Percentiles rank a stretch among this genome's conserved stretches.
These are phyloP conservation scores for Amphichorda felina DNA, from an alignment of 2,329 filamentous ascomycete genomes.

Conservation along the genomic window DNA sequence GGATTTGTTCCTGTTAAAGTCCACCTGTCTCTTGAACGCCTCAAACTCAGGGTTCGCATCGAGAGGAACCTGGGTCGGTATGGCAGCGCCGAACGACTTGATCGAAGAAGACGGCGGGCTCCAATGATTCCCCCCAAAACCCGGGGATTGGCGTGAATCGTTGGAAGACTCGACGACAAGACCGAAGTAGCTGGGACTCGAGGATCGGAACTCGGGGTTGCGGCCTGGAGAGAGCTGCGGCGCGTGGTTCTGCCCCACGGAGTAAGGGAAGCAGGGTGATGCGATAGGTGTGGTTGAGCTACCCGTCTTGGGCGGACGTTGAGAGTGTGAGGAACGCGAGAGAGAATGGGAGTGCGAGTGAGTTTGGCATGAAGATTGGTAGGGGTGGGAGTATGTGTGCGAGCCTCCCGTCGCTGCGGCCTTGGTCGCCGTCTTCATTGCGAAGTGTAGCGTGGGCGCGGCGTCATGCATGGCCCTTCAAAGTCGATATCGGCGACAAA, in stretches of 20 bases:
- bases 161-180: constrained; percentile 51
- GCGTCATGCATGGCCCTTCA: constrained; percentile 4
- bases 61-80: constrained; percentile 57
- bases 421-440: constrained; percentile 32
- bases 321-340: constrained; percentile 28
- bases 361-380: constrained; percentile 14
- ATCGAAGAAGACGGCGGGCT: constrained; percentile 60
- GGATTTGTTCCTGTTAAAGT: constrained; percentile 41
- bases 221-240: constrained; percentile 35
- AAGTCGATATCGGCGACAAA: neutral
- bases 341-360: constrained; percentile 18
- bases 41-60: constrained; percentile 77
- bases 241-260: constrained; percentile 41
- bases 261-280: constrained; percentile 38
- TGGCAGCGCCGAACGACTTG: constrained; percentile 54
- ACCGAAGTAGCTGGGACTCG: constrained; percentile 83
- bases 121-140: constrained; percentile 60
- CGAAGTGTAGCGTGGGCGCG: constrained; percentile 24
- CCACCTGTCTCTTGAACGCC: constrained; percentile 63
- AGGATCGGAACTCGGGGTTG: constrained; percentile 26
- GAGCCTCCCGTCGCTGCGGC: constrained; percentile 1
- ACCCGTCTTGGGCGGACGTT: constrained; percentile 23
- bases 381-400: constrained; percentile 4
- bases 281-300: constrained; percentile 36
- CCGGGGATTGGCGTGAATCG: constrained; percentile 52